Conservation (phyloP, 257 asterid species). For the Pogostemon cablin region DNA sequence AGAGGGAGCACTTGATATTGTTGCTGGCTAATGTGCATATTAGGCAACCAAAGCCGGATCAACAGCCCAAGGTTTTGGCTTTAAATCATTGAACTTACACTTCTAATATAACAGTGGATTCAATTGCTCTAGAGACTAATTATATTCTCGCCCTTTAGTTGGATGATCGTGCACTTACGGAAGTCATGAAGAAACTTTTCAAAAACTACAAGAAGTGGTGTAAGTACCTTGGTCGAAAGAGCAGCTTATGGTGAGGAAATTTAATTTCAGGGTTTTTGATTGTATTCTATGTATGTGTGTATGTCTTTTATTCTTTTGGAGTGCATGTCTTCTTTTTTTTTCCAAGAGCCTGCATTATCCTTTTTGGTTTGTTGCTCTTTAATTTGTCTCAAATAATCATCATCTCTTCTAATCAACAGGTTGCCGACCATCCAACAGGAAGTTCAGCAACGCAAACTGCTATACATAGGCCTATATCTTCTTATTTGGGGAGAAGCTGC, state of each 20-base stretch:
- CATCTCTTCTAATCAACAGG: slow-evolving; percentile 51
- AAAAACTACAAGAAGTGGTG: slow-evolving; percentile 99
- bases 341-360: neutral
- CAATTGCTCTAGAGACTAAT: neutral
- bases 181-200: slow-evolving; percentile 93
- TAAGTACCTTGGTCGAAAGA: slow-evolving; percentile 93
- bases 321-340: neutral
- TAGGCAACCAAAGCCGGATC: slow-evolving; percentile 92
- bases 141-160: slow-evolving; percentile 49
- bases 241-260: slow-evolving; percentile 86
- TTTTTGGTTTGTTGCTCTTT: slow-evolving; percentile 7
- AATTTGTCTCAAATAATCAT: slow-evolving; percentile 2
- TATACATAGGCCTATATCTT: slow-evolving; percentile 94
- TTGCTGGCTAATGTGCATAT: slow-evolving; percentile 96
- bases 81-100: slow-evolving; percentile 26
- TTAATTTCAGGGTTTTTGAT: slow-evolving; percentile 16
- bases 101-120: slow-evolving; percentile 27
- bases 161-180: slow-evolving; percentile 95
- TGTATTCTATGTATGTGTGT: slow-evolving; percentile 9
- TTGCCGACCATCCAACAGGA: slow-evolving; percentile 97
- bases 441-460: slow-evolving; percentile 93
- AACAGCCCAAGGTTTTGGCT: slow-evolving; percentile 78
- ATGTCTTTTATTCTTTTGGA: slow-evolving; percentile 15
- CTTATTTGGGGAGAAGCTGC: slow-evolving; percentile 99
- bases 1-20: slow-evolving; percentile 92